Evolutionary conservation across 148 eudicot species (phyloP).

Genomic region (Heliamphora exappendiculata): DNA sequence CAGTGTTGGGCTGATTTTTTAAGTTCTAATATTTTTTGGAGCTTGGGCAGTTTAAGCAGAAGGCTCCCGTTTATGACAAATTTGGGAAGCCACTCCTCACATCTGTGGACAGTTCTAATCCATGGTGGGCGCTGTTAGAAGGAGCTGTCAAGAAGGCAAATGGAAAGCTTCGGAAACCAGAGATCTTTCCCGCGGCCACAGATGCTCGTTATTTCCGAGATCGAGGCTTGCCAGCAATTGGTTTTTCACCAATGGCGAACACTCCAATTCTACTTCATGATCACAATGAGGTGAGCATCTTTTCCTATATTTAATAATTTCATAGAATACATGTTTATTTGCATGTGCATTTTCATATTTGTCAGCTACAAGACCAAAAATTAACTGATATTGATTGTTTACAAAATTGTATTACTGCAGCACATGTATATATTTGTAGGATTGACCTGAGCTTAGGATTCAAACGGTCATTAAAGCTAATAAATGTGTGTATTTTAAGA

Average conservation of each 20-base stretch:
- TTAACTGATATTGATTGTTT: constrained; percentile 2
- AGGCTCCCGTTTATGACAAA: constrained; percentile 47
- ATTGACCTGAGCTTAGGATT: background rate
- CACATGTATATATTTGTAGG: background rate
- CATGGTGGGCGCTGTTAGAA: constrained; percentile 87
- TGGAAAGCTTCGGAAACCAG: constrained; percentile 68
- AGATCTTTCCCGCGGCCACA: constrained; percentile 93
- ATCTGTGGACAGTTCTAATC: constrained; percentile 62
- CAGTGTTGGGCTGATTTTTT: constrained; percentile 2
- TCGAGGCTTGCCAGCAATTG: constrained; percentile 80
- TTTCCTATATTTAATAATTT: background rate
- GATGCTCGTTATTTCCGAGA: constrained; percentile 83
- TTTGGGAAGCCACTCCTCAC: constrained; percentile 63
- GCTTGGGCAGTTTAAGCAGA: constrained; percentile 76
- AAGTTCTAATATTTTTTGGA: constrained; percentile 19
- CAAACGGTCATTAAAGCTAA: background rate
- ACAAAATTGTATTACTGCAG: background rate
- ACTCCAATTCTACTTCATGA: constrained; percentile 93
- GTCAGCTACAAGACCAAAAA: background rate
- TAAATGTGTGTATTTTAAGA: background rate
- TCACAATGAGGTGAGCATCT: constrained; percentile 73
- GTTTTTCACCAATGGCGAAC: constrained; percentile 96
- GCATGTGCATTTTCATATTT: background rate
- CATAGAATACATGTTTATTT: background rate
- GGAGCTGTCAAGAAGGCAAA: constrained; percentile 57